These are phyloP conservation scores for Paraphoma chrysanthemicola DNA, from an alignment of 2,329 filamentous ascomycete genomes.

Conservation along the genomic window DNA sequence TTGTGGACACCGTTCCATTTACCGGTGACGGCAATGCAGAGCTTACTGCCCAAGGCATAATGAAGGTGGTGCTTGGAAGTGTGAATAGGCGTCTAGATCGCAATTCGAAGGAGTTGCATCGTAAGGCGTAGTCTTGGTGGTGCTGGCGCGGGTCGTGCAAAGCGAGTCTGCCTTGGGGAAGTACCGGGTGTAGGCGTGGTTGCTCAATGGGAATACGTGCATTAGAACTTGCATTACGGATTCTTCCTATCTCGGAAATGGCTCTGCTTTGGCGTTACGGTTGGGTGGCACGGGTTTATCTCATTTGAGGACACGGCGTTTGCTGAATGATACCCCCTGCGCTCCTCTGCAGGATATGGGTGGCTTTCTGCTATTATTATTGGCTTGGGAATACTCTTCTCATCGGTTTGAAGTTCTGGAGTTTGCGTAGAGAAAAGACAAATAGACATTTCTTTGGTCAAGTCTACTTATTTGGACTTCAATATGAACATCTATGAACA, in stretches of 20 bases:
- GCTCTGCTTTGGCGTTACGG: background rate
- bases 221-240: background rate
- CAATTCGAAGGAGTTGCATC: constrained; percentile 44
- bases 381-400: too few relatives aligned
- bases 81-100: constrained; percentile 72
- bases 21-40: constrained; percentile 57
- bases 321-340: background rate
- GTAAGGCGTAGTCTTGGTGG: constrained; percentile 1
- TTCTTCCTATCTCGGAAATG: background rate
- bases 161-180: constrained; percentile 2
- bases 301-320: background rate
- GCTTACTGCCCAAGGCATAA: constrained; percentile 72
- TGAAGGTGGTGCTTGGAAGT: constrained; percentile 80
- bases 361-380: background rate
- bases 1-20: constrained; percentile 90
- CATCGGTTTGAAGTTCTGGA: background rate
- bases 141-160: background rate
- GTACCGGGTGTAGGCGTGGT: background rate
- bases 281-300: background rate
- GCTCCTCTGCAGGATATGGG: background rate
- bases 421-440: background rate
- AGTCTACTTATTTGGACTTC: background rate
- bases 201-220: background rate
- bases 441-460: background rate
- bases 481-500: background rate